Evolutionary conservation across 495 filamentous ascomycete species (phyloP), one percentile per base, ranked within the genome.

Genomic region (Geopyxis carbonaria): DNA sequence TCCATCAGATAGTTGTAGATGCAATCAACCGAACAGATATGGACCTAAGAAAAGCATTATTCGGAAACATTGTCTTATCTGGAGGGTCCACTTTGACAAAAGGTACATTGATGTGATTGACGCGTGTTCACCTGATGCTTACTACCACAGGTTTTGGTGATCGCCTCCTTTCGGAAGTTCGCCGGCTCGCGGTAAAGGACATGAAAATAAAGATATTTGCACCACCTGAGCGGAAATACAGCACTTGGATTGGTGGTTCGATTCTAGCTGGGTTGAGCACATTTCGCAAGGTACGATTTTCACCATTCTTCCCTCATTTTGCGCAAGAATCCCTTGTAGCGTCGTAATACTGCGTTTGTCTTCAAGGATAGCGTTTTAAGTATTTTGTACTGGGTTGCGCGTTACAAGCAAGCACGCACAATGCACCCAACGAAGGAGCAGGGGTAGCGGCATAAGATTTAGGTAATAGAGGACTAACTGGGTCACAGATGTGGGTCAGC

Each of bases 21-120:
- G 94, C 91, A 48, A 95, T 97, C 75, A 95, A 93, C 79, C 93
- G 95, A 75, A 95, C 91, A 65, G 89, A 97, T 66, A 86, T 97
- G 64, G 89, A 97, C 65, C 80, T 97, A 61, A 77, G 89, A 73
- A 97, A 95, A 76, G 81, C 93, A 65, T 78, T 97, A 48, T 97
- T 95, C 64, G 86, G 86, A 61, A 97, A 97, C 76, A 97, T 97
- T 60, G 89, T 97, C 68, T 89, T 95, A 81, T 94, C 87, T 1
- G 89, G 89, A 31, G 89, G 89, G 15, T 84, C 82, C 38, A 99
- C 89, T 3, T 65, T 99, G 45, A 80, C 74, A 44, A 80, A 75
- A 63, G 87, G 53, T 56, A n/a, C n/a, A 50, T 31, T 23, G 37
- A 38, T 22, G 7, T 5, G 7, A 10, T 16, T 16, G 5, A 16